A percentile compares a stretch with the other conserved stretches of the same genome.
Conservation (phyloP, 805 yeast species). For the Candida parachauliodes region DNA sequence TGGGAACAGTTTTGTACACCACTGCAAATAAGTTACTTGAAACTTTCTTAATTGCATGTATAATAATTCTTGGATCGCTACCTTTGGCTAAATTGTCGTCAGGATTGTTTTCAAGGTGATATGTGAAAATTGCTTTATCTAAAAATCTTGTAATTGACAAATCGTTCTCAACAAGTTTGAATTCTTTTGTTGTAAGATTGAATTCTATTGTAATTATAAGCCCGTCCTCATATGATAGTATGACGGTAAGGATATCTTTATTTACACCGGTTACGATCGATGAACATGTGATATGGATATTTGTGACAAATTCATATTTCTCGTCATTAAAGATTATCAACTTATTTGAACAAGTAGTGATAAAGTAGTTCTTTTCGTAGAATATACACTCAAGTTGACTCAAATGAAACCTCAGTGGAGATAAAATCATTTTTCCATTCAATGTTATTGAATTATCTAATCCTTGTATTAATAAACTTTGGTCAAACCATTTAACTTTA, state of each 20-base stretch:
- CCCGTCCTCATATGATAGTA: constrained; percentile 19
- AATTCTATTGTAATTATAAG: constrained; percentile 14
- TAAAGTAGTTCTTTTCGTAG: neutral
- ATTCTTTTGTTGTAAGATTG: constrained; percentile 1
- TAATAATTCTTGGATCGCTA: constrained; percentile 25
- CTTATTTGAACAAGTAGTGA: constrained; percentile 9
- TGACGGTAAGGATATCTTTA: constrained; percentile 8
- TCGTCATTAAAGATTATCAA: constrained; percentile 4
- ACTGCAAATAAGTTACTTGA: constrained; percentile 19
- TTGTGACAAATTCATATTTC: neutral
- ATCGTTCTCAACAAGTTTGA: constrained; percentile 3
- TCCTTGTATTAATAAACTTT: neutral
- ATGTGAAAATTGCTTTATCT: constrained; percentile 18
- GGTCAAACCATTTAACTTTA: constrained; percentile 11
- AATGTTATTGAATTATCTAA: constrained; percentile 7
- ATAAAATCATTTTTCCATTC: neutral
- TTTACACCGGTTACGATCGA: constrained; percentile 8
- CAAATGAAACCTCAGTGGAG: constrained; percentile 8
- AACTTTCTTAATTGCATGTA: constrained; percentile 19
- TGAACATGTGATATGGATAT: constrained; percentile 7
- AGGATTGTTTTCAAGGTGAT: constrained; percentile 15
- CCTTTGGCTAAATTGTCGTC: constrained; percentile 12
- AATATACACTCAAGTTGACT: constrained; percentile 6
- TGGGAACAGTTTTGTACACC: constrained; percentile 23
- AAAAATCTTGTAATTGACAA: constrained; percentile 16